Percentiles rank a stretch among this genome's conserved stretches.
Conservation (phyloP, 2,329 filamentous ascomycete species). For the Cryphonectria carpinicola region DNA sequence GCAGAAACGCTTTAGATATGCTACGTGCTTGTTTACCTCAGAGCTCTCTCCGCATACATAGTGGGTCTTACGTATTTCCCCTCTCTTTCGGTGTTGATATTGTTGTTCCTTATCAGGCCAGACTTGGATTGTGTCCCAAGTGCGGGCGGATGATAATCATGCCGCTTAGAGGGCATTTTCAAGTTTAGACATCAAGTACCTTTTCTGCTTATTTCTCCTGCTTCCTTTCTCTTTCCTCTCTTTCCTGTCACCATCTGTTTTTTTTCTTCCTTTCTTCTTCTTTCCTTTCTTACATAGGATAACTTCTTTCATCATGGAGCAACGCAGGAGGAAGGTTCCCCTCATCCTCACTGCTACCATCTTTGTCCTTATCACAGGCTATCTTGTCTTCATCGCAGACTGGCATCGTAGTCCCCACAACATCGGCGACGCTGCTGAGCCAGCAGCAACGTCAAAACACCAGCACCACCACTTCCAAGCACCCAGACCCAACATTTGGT, state of each 20-base stretch:
- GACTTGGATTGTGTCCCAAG: background rate
- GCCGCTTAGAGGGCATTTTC: background rate
- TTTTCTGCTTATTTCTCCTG: background rate
- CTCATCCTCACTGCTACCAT: background rate
- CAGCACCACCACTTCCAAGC: conserved; percentile 34
- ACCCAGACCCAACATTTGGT: conserved; percentile 47
- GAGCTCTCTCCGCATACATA: background rate
- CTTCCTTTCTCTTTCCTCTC: background rate
- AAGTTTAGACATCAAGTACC: background rate
- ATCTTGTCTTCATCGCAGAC: conserved; percentile 1
- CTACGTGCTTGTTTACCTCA: background rate
- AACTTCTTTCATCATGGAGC: conserved; percentile 8
- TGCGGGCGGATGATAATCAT: background rate
- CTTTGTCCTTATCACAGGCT: conserved; percentile 12
- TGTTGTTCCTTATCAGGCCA: conserved; percentile 3
- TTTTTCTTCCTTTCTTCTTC: background rate
- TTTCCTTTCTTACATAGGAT: too few relatives aligned
- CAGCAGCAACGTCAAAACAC: background rate
- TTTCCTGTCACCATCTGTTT: background rate
- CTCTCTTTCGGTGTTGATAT: background rate
- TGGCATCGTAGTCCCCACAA: background rate
- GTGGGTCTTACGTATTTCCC: background rate
- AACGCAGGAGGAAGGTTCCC: background rate
- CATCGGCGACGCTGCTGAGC: background rate
- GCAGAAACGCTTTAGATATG: background rate